Evolutionary conservation across 1,139 yeast genomes (phyloP).

Genomic region (Saccharomyces hybrid): DNA sequence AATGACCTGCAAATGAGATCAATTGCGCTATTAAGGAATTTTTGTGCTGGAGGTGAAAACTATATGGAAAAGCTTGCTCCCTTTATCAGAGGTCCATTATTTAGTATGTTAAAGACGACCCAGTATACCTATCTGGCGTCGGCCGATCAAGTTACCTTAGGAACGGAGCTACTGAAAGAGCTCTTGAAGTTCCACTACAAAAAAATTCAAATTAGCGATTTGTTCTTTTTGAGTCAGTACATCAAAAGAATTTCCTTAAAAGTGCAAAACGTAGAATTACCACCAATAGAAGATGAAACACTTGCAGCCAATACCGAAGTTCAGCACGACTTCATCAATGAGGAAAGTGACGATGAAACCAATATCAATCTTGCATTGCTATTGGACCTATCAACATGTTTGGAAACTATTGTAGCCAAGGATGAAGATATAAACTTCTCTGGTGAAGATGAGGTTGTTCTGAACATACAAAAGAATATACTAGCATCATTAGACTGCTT

Average conservation of each 20-base stretch:
- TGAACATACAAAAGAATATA: slow-evolving; percentile 15
- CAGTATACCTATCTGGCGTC: slow-evolving; percentile 14
- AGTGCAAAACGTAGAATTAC: slow-evolving; percentile 6
- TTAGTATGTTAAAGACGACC: slow-evolving; percentile 9
- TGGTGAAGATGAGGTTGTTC: slow-evolving; percentile 1
- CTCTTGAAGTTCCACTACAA: slow-evolving; percentile 10
- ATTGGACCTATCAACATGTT: slow-evolving; percentile 11
- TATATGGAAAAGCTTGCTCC: slow-evolving; percentile 13
- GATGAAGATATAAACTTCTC: slow-evolving; percentile 14
- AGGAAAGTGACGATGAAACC: slow-evolving; percentile 7
- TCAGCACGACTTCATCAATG: background rate
- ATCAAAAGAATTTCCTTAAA: slow-evolving; percentile 10
- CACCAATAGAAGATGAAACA: slow-evolving; percentile 5
- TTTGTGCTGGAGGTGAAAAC: slow-evolving; percentile 20
- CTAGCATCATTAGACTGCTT: slow-evolving; percentile 16
- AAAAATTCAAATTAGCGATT: slow-evolving; percentile 7
- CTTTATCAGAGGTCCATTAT: slow-evolving; percentile 12
- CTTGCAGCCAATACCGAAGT: slow-evolving; percentile 4
- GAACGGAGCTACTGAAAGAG: slow-evolving; percentile 20
- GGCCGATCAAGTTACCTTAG: slow-evolving; percentile 13
- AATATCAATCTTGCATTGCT: slow-evolving; percentile 14
- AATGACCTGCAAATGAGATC: slow-evolving; percentile 22
- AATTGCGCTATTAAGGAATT: slow-evolving; percentile 24
- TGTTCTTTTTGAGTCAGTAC: slow-evolving; percentile 11
- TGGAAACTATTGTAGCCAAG: slow-evolving; percentile 16